Percentiles rank a stretch among this genome's conserved stretches.
Conservation (phyloP, 208 protist species). For the Acanthamoeba divionensis region DNA sequence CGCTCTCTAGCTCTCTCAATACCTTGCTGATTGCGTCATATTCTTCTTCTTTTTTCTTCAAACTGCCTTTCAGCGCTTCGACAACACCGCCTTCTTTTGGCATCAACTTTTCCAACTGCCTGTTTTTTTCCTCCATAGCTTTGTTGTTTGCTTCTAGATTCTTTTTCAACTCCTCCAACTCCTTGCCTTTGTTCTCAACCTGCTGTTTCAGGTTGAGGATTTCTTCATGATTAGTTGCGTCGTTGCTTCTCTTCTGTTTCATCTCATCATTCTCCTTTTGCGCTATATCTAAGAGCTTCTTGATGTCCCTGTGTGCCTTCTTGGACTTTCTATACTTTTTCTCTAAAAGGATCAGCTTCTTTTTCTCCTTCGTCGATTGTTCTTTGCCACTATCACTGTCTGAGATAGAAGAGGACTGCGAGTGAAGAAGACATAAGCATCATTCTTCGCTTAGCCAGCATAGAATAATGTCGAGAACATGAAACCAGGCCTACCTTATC, state of each 20-base stretch:
- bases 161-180: background rate
- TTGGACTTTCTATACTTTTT: background rate
- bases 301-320: slow-evolving; percentile 12
- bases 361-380: background rate
- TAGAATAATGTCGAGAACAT: too few species aligned
- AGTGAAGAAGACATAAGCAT: too few species aligned
- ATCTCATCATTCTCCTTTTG: slow-evolving; percentile 1
- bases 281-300: background rate
- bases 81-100: background rate
- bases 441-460: too few species aligned
- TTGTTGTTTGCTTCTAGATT: background rate
- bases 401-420: background rate
- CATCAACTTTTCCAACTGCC: background rate
- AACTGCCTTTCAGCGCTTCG: background rate
- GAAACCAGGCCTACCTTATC: background rate
- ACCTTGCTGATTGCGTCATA: too few species aligned
- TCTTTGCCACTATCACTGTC: background rate
- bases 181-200: background rate
- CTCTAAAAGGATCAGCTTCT: background rate
- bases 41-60: background rate
- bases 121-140: slow-evolving; percentile 14
- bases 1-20: too few species aligned
- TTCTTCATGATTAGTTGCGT: background rate
- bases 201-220: background rate
- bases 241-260: background rate